Conservation (phyloP, 768 basidiomycete genomes). For the Mycena pura region DNA sequence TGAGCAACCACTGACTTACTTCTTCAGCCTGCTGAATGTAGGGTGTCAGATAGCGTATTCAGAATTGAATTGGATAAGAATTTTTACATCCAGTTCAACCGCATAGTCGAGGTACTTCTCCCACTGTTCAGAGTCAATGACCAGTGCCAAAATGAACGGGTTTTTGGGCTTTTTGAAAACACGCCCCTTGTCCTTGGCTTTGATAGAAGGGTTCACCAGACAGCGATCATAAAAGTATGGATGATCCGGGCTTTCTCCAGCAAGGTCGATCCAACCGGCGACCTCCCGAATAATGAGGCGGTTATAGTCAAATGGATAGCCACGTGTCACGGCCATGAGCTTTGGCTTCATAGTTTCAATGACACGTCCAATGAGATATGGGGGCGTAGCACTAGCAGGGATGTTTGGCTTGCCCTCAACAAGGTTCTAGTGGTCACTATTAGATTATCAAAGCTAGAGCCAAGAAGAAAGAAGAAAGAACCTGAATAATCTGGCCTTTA, state of each 20-base stretch:
- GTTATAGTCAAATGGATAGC: neutral
- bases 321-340: neutral
- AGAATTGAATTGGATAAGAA: too few species aligned
- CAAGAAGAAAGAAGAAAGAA: neutral
- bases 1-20: too few species aligned
- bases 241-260: neutral
- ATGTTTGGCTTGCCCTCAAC: slow-evolving; percentile 7
- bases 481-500: neutral
- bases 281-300: neutral
- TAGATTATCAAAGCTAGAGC: neutral
- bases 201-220: neutral
- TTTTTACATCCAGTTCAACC: neutral
- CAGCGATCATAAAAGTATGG: neutral
- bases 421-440: slow-evolving; percentile 2
- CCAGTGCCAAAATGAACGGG: neutral
- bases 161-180: slow-evolving; percentile 1
- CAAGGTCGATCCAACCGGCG: neutral
- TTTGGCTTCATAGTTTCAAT: neutral
- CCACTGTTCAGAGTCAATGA: neutral
- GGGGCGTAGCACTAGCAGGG: neutral
- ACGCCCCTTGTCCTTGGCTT: neutral
- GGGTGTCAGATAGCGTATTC: too few species aligned
- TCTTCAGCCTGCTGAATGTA: too few species aligned
- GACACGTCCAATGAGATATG: neutral
- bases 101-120: neutral